Conservation (phyloP, 257 asterid genomes). For the Solanum ahanhuiri region DNA sequence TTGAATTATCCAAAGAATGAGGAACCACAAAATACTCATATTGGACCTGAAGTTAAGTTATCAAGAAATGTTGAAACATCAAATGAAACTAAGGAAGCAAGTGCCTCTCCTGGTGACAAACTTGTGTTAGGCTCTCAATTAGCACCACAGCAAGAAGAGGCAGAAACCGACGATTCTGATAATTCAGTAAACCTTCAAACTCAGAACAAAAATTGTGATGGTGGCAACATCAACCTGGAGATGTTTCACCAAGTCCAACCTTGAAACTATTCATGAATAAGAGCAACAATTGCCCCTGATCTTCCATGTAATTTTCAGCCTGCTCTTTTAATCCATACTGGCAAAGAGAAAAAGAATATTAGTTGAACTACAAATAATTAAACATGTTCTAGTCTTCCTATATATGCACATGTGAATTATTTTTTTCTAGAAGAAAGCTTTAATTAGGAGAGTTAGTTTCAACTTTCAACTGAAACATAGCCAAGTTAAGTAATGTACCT, state of each 20-base stretch:
- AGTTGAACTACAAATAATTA: too few relatives aligned
- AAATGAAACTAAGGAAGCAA: background rate
- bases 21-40: background rate
- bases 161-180: slow-evolving; percentile 17
- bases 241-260: background rate
- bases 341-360: too few relatives aligned
- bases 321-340: too few relatives aligned
- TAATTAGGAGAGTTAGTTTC: too few relatives aligned
- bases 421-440: too few relatives aligned
- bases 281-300: too few relatives aligned
- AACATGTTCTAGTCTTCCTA: too few relatives aligned
- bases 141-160: slow-evolving; percentile 1
- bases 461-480: too few relatives aligned
- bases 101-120: background rate
- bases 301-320: too few relatives aligned
- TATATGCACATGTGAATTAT: too few relatives aligned
- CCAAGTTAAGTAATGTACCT: too few relatives aligned
- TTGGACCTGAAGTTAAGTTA: slow-evolving; percentile 8
- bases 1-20: slow-evolving; percentile 3
- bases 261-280: background rate
- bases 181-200: slow-evolving; percentile 4
- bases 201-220: slow-evolving; percentile 7
- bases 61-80: slow-evolving; percentile 5
- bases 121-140: slow-evolving; percentile 6
- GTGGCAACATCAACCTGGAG: slow-evolving; percentile 3